These are phyloP conservation scores for Globisporangium takayamanum DNA, from an alignment of 352 stramenopile genomes.

Conservation along the genomic window DNA sequence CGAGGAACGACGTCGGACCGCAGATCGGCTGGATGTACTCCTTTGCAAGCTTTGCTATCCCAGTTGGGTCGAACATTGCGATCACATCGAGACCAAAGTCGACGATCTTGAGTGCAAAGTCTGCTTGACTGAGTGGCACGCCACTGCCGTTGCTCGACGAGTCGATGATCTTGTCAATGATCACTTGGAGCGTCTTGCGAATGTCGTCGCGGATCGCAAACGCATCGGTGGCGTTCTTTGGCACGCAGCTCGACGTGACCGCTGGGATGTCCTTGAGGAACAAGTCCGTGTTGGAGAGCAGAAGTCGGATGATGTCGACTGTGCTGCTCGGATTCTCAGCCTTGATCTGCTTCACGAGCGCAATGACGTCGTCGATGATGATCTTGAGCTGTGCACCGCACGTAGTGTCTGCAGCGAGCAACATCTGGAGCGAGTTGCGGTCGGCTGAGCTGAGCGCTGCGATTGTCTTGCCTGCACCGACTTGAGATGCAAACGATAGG, in stretches of 20 bases:
- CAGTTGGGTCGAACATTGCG: slow-evolving; percentile 44
- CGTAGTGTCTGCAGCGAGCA: slow-evolving; percentile 13
- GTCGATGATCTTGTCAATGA: slow-evolving; percentile 50
- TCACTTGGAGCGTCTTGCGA: slow-evolving; percentile 43
- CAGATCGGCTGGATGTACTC: slow-evolving; percentile 60
- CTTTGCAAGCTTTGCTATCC: slow-evolving; percentile 33
- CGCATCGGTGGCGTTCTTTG: slow-evolving; percentile 25
- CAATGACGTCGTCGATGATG: slow-evolving; percentile 40
- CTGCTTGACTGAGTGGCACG: slow-evolving; percentile 24
- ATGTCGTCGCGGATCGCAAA: slow-evolving; percentile 43
- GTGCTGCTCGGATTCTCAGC: slow-evolving; percentile 13
- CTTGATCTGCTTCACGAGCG: slow-evolving; percentile 36
- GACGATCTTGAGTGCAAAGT: slow-evolving; percentile 32
- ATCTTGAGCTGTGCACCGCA: slow-evolving; percentile 42
- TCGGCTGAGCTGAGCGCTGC: background rate
- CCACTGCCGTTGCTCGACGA: slow-evolving; percentile 21
- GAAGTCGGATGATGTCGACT: slow-evolving; percentile 30
- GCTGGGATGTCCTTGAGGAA: slow-evolving; percentile 40
- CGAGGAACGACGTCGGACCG: slow-evolving; percentile 43
- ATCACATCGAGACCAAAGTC: slow-evolving; percentile 34
- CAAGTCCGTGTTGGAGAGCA: slow-evolving; percentile 32
- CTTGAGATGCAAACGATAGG: slow-evolving; percentile 1
- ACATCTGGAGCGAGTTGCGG: background rate
- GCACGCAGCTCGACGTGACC: slow-evolving; percentile 37
- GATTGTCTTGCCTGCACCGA: slow-evolving; percentile 4